Evolutionary conservation across 2,329 filamentous ascomycete species (phyloP).

Genomic region (Epichloe sibirici): DNA sequence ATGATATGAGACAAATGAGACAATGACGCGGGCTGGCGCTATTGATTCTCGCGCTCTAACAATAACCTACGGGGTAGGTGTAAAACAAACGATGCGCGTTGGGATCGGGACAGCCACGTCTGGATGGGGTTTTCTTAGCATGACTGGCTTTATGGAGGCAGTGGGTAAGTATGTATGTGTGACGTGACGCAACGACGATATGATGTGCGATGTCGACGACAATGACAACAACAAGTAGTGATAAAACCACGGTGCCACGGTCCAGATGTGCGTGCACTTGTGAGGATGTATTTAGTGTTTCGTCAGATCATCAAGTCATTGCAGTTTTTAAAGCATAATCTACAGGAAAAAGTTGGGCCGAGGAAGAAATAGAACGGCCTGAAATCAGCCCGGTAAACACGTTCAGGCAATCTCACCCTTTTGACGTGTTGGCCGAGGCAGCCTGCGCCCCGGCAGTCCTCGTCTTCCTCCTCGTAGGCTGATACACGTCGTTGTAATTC

Average conservation of each 20-base stretch:
- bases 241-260: too few relatives aligned
- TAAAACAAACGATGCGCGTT: not conserved
- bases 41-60: not conserved
- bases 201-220: too few relatives aligned
- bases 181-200: too few relatives aligned
- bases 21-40: not conserved
- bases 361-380: not conserved
- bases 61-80: not conserved
- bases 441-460: conserved; percentile 17
- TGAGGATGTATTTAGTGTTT: not conserved
- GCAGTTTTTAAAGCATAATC: not conserved
- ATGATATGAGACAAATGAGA: not conserved
- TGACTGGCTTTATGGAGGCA: too few relatives aligned
- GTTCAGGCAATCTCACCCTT: conserved; percentile 10
- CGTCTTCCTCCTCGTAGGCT: conserved; percentile 56
- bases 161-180: too few relatives aligned
- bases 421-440: conserved; percentile 15
- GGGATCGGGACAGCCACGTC: not conserved
- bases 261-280: too few relatives aligned
- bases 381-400: not conserved
- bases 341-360: too few relatives aligned
- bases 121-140: too few relatives aligned
- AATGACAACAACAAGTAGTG: too few relatives aligned
- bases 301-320: not conserved
- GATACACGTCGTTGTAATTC: conserved; percentile 98